Percentiles rank a stretch among this genome's conserved stretches.
phyloP scores from a whole-genome alignment of 78 protist genomes.

The Dictyostelium discoideum region DNA sequence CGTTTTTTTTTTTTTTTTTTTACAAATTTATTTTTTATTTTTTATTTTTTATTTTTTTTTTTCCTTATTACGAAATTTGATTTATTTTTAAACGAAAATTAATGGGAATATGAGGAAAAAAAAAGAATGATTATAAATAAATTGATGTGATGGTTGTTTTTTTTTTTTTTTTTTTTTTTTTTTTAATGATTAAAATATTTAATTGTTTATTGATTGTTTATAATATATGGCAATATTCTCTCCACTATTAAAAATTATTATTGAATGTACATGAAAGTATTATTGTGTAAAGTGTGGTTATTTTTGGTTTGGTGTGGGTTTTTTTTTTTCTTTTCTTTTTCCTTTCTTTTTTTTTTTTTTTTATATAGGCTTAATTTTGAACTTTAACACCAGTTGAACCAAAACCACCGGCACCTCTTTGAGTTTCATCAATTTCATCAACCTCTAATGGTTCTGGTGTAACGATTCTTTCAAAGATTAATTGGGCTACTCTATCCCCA shows the following conservation, averaged over 20 bases:
- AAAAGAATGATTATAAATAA: not conserved
- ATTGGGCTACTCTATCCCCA: constrained; percentile 44
- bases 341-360: not conserved
- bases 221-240: constrained; percentile 1
- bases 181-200: not conserved
- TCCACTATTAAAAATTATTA: not conserved
- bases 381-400: constrained; percentile 39
- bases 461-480: constrained; percentile 22
- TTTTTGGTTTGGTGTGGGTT: not conserved
- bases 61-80: not conserved
- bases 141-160: too few species aligned
- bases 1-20: not conserved
- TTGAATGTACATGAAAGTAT: not conserved
- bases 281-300: too few species aligned
- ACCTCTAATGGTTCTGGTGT: constrained; percentile 17
- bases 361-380: not conserved
- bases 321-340: not conserved
- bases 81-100: not conserved
- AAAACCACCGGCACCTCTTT: constrained; percentile 73
- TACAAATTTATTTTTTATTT: not conserved
- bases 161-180: too few species aligned
- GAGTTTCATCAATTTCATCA: constrained; percentile 41
- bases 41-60: not conserved
- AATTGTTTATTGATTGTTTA: not conserved
- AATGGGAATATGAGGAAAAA: not conserved